Percentiles rank a stretch among this genome's conserved stretches.
Conservation (phyloP, 2,329 filamentous ascomycete species). For the Metarhizium anisopliae region DNA sequence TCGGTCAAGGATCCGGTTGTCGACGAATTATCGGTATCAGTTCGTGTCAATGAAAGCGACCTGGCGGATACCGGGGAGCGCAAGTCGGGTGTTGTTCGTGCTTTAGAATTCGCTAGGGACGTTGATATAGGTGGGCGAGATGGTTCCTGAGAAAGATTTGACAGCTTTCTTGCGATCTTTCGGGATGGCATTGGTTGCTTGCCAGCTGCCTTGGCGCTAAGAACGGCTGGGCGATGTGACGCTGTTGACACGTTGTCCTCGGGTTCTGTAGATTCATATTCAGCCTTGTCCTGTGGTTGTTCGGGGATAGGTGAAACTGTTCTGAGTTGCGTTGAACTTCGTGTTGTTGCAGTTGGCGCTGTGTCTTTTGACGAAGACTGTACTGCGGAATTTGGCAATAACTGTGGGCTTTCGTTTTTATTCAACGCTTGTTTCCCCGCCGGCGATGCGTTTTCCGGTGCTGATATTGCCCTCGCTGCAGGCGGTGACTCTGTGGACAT, state of each 20-base stretch:
- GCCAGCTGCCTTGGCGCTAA: slow-evolving; percentile 38
- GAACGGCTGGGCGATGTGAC: not conserved
- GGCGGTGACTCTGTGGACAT: slow-evolving; percentile 14
- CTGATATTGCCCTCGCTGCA: slow-evolving; percentile 23
- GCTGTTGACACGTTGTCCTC: slow-evolving; percentile 2
- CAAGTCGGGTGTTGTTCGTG: slow-evolving; percentile 2
- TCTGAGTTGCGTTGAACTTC: slow-evolving; percentile 12
- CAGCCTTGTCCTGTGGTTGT: slow-evolving; percentile 6
- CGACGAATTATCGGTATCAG: slow-evolving; percentile 5
- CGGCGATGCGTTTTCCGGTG: slow-evolving; percentile 32
- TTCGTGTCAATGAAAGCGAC: slow-evolving; percentile 1
- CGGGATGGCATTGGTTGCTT: slow-evolving; percentile 31
- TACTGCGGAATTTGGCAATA: slow-evolving; percentile 24
- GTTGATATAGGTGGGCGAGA: slow-evolving; percentile 1
- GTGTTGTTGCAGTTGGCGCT: not conserved
- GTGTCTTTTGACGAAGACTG: not conserved
- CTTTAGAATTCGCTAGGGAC: not conserved
- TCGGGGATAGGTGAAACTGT: slow-evolving; percentile 20
- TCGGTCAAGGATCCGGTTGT: slow-evolving; percentile 4
- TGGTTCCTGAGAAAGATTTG: slow-evolving; percentile 5
- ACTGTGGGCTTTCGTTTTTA: slow-evolving; percentile 39
- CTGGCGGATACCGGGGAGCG: slow-evolving; percentile 2
- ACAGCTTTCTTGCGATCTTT: slow-evolving; percentile 10
- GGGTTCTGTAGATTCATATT: not conserved
- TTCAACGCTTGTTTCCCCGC: slow-evolving; percentile 38